phyloP scores from a whole-genome alignment of 164 flowering plant genomes.

The Berberis vulgaris region DNA sequence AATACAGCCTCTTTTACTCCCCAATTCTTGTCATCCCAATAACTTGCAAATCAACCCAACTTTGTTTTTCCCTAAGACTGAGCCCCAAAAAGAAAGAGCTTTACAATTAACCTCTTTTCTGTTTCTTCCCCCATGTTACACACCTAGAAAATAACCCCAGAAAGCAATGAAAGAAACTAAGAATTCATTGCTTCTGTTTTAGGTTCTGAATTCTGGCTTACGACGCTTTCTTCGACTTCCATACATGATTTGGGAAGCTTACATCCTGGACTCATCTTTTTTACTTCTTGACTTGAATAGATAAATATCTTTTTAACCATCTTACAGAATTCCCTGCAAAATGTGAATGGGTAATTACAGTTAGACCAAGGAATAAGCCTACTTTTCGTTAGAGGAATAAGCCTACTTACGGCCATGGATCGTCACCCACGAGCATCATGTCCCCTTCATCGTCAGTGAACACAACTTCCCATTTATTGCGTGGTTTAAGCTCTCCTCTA shows the following conservation, averaged over 20 bases:
- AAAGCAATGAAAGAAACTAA: neutral
- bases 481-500: conserved; percentile 54
- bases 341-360: neutral
- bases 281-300: conserved; percentile 76
- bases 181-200: conserved; percentile 18
- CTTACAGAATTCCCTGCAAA: conserved; percentile 78
- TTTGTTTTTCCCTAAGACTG: neutral
- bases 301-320: conserved; percentile 74
- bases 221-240: conserved; percentile 31
- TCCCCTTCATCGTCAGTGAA: conserved; percentile 94
- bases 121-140: neutral
- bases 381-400: neutral
- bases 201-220: conserved; percentile 37
- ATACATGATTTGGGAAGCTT: conserved; percentile 30
- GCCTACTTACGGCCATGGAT: conserved; percentile 62
- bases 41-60: neutral
- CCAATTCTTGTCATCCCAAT: neutral
- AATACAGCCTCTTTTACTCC: neutral
- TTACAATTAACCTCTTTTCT: neutral
- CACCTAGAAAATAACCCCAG: neutral
- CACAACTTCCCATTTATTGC: conserved; percentile 73
- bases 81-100: neutral
- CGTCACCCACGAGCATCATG: conserved; percentile 90
- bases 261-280: conserved; percentile 42
- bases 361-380: neutral